A percentile compares a stretch with the other conserved stretches of the same genome.
Evolutionary conservation across 1,284 basidiomycete genomes (phyloP).

Genomic region (Cryptococcus jaspeensis): DNA sequence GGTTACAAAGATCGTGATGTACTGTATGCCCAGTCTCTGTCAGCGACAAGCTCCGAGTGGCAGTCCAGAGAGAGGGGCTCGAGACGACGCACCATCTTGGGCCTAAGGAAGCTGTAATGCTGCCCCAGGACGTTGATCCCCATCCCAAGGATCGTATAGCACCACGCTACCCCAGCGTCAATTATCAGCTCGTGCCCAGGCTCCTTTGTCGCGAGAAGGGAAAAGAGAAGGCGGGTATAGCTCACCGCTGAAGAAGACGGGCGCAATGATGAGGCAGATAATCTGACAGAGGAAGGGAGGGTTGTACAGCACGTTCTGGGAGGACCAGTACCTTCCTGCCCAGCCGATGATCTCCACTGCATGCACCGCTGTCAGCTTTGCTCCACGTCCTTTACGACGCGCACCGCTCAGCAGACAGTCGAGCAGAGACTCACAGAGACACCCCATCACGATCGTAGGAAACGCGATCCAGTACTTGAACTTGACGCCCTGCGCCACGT

Average conservation of each 20-base stretch:
- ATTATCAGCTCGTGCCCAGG: not conserved
- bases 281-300: slow-evolving; percentile 25
- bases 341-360: slow-evolving; percentile 18
- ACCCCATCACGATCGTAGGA: slow-evolving; percentile 18
- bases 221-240: not conserved
- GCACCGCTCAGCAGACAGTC: too few relatives aligned
- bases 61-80: not conserved
- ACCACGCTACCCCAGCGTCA: slow-evolving; percentile 22
- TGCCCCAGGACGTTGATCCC: slow-evolving; percentile 44
- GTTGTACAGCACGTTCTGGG: slow-evolving; percentile 11
- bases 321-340: slow-evolving; percentile 21
- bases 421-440: not conserved
- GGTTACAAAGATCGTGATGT: slow-evolving; percentile 44
- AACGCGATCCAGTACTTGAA: slow-evolving; percentile 23
- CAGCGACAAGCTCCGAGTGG: not conserved
- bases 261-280: slow-evolving; percentile 24
- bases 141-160: slow-evolving; percentile 45
- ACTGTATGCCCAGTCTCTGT: too few relatives aligned
- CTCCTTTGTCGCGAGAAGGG: not conserved
- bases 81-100: too few relatives aligned
- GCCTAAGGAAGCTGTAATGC: slow-evolving; percentile 40
- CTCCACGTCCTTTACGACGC: too few relatives aligned
- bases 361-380: too few relatives aligned
- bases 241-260: slow-evolving; percentile 20
- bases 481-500: slow-evolving; percentile 49